Percentiles rank a stretch among this genome's conserved stretches.
These are phyloP conservation scores for Kwoniella europaea DNA, from an alignment of 768 basidiomycete genomes.

Conservation along the genomic window DNA sequence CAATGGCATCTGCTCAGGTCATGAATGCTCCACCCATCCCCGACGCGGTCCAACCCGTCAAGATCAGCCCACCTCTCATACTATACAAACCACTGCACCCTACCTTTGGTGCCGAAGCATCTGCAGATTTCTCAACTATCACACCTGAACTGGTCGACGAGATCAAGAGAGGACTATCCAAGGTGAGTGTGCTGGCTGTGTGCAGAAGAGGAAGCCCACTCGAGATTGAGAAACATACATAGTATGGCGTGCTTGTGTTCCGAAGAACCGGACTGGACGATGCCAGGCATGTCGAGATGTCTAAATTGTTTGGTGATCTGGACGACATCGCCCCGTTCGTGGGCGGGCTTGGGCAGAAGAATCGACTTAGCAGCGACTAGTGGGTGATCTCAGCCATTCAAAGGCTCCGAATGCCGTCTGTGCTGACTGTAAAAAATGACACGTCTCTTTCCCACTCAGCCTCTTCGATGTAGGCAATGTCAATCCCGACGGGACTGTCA, in stretches of 20 bases:
- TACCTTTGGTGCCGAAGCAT: slow-evolving; percentile 31
- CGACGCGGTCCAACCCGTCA: not conserved
- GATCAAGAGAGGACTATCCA: slow-evolving; percentile 41
- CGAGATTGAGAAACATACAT: not conserved
- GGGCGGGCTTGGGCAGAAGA: slow-evolving; percentile 30
- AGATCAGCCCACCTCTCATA: slow-evolving; percentile 4
- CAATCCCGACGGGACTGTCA: slow-evolving; percentile 30
- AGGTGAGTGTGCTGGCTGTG: slow-evolving; percentile 10
- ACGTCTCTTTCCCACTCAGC: slow-evolving; percentile 3
- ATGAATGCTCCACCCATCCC: slow-evolving; percentile 6
- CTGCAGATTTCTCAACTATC: slow-evolving; percentile 23
- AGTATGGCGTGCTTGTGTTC: slow-evolving; percentile 33
- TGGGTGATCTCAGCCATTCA: slow-evolving; percentile 1
- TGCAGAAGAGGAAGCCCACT: not conserved
- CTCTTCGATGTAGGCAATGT: slow-evolving; percentile 36
- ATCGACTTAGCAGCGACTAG: slow-evolving; percentile 29
- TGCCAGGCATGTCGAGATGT: slow-evolving; percentile 33
- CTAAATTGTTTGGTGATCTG: slow-evolving; percentile 29
- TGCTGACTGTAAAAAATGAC: too few species aligned
- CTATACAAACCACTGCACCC: slow-evolving; percentile 17
- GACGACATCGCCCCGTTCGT: slow-evolving; percentile 32
- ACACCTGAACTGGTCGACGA: slow-evolving; percentile 33
- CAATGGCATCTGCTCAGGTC: slow-evolving; percentile 14
- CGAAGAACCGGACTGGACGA: slow-evolving; percentile 30
- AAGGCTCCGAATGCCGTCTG: too few species aligned